These are phyloP conservation scores for Tylopilus sp. DNA, from an alignment of 768 basidiomycete species.

Conservation along the genomic window DNA sequence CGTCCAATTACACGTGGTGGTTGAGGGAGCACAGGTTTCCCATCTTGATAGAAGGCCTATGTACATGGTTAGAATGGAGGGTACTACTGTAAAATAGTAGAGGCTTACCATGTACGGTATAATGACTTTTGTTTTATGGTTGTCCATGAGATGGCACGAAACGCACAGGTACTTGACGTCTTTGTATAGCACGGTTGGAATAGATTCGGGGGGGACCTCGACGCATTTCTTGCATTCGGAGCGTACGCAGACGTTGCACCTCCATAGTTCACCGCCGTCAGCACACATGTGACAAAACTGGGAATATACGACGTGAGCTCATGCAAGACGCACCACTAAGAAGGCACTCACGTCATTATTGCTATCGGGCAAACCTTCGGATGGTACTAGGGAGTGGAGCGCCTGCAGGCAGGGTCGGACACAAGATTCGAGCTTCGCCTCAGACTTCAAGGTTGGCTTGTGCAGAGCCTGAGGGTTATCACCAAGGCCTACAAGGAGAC, in stretches of 20 bases:
- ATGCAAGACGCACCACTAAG: background rate
- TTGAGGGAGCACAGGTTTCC: background rate
- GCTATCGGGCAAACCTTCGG: background rate
- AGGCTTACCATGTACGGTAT: background rate
- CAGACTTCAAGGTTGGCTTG: no score
- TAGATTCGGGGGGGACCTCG: background rate
- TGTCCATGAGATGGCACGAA: background rate
- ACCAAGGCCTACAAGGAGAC: no score
- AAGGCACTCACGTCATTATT: background rate
- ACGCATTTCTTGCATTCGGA: background rate
- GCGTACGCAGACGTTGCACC: background rate
- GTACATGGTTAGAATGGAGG: background rate
- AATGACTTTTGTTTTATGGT: background rate
- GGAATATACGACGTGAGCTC: background rate
- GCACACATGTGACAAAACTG: background rate
- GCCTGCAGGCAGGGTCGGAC: background rate
- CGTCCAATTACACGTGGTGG: background rate
- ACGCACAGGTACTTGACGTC: background rate
- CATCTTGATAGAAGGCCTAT: background rate
- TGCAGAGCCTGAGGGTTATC: no score
- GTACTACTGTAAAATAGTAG: background rate
- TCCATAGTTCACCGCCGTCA: background rate
- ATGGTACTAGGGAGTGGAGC: background rate
- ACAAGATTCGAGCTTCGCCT: no score
- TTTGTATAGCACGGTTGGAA: background rate